Evolutionary conservation across 169 alveolate species (phyloP).

Genomic region (Cryptosporidium viatorum): DNA sequence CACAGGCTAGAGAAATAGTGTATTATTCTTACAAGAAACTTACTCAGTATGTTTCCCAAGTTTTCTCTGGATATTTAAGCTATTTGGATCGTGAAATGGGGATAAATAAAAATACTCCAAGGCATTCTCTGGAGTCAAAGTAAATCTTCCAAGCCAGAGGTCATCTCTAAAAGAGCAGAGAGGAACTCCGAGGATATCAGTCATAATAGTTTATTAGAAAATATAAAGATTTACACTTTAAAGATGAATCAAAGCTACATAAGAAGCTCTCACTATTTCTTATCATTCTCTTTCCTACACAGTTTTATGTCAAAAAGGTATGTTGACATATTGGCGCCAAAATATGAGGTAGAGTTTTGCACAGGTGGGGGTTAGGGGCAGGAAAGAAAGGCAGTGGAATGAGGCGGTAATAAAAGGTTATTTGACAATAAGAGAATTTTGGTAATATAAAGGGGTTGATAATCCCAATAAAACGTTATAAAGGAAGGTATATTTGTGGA

Average conservation of each 20-base stretch:
- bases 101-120: conserved; percentile 57
- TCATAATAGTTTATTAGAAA: neutral
- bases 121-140: conserved; percentile 46
- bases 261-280: too few species aligned
- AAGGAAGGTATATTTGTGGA: neutral
- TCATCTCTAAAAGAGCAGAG: conserved; percentile 68
- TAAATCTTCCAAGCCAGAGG: conserved; percentile 55
- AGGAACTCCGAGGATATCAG: conserved; percentile 59
- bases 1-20: neutral
- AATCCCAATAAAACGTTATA: neutral
- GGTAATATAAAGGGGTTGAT: neutral
- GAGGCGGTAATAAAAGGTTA: conserved; percentile 3
- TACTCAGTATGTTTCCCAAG: conserved; percentile 35
- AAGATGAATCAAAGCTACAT: neutral
- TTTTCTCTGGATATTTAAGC: conserved; percentile 53
- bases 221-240: neutral
- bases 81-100: conserved; percentile 68
- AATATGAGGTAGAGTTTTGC: neutral
- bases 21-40: neutral
- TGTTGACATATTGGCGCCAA: conserved; percentile 15
- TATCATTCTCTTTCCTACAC: neutral
- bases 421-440: conserved; percentile 4
- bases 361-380: conserved; percentile 21
- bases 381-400: neutral
- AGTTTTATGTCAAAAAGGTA: neutral